Percentiles rank a stretch among this genome's conserved stretches.
phyloP scores from a whole-genome alignment of 2,329 filamentous ascomycete species.

The Neopestalotiopsis rosae region DNA sequence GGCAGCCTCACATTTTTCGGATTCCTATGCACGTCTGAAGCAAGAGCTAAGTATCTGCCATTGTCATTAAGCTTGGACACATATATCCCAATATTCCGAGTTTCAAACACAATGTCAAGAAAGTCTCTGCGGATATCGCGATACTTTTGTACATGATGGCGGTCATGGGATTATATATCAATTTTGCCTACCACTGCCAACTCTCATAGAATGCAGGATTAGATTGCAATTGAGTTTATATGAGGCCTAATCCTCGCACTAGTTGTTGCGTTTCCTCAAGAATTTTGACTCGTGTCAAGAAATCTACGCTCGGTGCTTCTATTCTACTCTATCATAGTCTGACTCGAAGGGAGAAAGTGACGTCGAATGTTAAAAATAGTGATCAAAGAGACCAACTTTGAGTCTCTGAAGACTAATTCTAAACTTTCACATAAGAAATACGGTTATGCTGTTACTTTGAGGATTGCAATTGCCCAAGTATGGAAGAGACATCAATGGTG shows the following conservation, averaged over 20 bases:
- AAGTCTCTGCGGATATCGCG: background rate
- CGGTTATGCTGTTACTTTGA: background rate
- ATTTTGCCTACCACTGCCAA: background rate
- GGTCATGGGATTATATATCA: background rate
- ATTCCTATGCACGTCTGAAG: background rate
- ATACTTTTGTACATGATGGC: background rate
- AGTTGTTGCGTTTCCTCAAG: background rate
- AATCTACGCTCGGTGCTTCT: background rate
- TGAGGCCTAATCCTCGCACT: background rate
- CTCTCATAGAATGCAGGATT: background rate
- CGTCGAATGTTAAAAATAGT: background rate
- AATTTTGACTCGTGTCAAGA: background rate
- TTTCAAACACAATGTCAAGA: no score
- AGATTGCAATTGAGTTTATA: background rate
- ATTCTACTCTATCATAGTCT: background rate
- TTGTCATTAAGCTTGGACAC: background rate
- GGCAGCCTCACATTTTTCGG: background rate
- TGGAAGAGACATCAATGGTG: background rate
- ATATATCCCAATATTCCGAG: background rate
- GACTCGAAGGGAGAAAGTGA: background rate
- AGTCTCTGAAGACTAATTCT: no score
- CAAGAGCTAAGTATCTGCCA: background rate
- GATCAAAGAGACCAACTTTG: background rate
- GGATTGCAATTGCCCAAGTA: background rate
- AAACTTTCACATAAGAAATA: no score